Evolutionary conservation across 768 basidiomycete species (phyloP), one percentile per base, ranked within the genome.

Genomic region (Psilocybe subaeruginosa): DNA sequence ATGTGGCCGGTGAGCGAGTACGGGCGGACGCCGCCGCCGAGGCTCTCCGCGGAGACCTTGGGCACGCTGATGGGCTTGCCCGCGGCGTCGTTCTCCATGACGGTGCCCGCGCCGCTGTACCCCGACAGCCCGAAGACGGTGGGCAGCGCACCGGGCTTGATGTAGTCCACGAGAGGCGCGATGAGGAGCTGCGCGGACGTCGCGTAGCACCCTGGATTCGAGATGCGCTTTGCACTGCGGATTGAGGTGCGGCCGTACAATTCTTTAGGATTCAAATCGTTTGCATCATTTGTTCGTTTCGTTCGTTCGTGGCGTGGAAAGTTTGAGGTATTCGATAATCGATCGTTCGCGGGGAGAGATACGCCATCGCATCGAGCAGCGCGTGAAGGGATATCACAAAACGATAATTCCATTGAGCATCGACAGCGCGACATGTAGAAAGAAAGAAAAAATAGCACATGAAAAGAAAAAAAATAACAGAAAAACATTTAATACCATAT

Each of bases 181-280:
- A 97, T 76, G 58, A 99, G 86, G 62, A 99, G 82, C 75, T 99
- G 97, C 1, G 89, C 83, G 52, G 94, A 93, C 35, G 97, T 99
- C 4, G 96, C 91, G 72, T 95, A 99, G 73, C 97, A 99, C 46
- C 97, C 97, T 1, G 97, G 97, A 77, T 99, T 99, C 51, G 97
- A 92, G 64, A 99, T 94, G 47, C 95, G 80, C 71, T 88, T 94
- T 23, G 97, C 84, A 2, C 77, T 63, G 48, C 87, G 87, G 64
- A 97, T 80, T 0, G 74, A 73, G 30, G 78, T 73, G 58, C 97
- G 93, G 33, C 85, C 87, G 73, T 98, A 99, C 45, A 99, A 79
- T 74, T 99, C 97, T 98, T 72, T 9, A 52, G 66, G 60, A 30
- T 47, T 14, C 14, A 54, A 62, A 14, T 23, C 23, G 2, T 23